A percentile compares a stretch with the other conserved stretches of the same genome.
Evolutionary conservation across 2,329 filamentous ascomycete species (phyloP).

Genomic region (Stromatinia cepivora): DNA sequence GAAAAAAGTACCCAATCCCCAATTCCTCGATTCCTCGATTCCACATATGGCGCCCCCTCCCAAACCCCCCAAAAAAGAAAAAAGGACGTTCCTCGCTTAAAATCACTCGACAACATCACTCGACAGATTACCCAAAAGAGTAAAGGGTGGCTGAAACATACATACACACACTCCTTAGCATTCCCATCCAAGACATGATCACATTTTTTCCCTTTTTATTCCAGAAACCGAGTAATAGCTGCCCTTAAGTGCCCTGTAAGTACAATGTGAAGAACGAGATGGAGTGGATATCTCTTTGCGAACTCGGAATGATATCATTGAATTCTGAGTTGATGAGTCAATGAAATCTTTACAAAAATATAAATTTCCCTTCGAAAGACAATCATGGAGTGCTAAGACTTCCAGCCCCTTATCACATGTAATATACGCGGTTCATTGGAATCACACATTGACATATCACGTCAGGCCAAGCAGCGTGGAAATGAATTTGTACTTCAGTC

Average conservation of each 20-base stretch:
- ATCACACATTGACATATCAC: not conserved
- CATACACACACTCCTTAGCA: not conserved
- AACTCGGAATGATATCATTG: too few relatives aligned
- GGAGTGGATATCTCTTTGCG: too few relatives aligned
- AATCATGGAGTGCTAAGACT: not conserved
- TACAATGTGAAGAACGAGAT: too few relatives aligned
- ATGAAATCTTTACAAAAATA: too few relatives aligned
- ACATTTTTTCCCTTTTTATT: not conserved
- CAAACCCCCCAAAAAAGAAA: not conserved
- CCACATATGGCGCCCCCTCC: too few relatives aligned
- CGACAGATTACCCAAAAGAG: not conserved
- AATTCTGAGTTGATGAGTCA: too few relatives aligned
- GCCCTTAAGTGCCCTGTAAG: too few relatives aligned
- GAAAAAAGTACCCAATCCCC: too few relatives aligned
- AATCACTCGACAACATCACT: not conserved
- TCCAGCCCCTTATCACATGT: not conserved
- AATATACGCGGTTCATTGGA: not conserved
- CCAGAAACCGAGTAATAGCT: too few relatives aligned
- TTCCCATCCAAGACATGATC: not conserved
- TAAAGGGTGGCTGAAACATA: slow-evolving; percentile 3
- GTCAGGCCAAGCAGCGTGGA: not conserved
- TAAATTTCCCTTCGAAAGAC: not conserved
- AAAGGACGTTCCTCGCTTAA: not conserved
- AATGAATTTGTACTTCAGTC: not conserved
- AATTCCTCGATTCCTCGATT: too few relatives aligned